Evolutionary conservation across 1,139 yeast genomes (phyloP).

Genomic region (Pichia sp.): DNA sequence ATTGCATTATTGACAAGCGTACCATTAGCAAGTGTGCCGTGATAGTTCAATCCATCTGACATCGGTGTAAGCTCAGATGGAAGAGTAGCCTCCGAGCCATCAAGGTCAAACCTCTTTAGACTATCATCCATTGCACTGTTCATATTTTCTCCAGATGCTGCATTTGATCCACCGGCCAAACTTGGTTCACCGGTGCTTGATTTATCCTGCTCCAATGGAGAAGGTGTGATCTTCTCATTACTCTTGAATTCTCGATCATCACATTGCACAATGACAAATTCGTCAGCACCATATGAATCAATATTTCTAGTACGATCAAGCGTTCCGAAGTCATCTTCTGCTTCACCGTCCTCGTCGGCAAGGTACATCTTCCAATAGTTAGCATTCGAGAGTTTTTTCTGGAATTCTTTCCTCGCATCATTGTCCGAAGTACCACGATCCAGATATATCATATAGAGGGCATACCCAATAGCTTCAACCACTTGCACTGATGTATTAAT

Average conservation of each 20-base stretch:
- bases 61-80: slow-evolving; percentile 18
- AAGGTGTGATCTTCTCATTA: slow-evolving; percentile 43
- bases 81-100: slow-evolving; percentile 11
- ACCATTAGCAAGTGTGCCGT: too few relatives aligned
- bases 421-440: slow-evolving; percentile 11
- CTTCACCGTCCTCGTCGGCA: slow-evolving; percentile 75
- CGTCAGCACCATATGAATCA: slow-evolving; percentile 59
- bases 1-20: too few relatives aligned
- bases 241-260: slow-evolving; percentile 28
- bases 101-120: slow-evolving; percentile 7
- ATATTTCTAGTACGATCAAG: slow-evolving; percentile 49
- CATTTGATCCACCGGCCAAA: too few relatives aligned
- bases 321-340: slow-evolving; percentile 66
- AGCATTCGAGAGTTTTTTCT: slow-evolving; percentile 36
- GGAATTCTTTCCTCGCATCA: slow-evolving; percentile 5
- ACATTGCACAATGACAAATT: slow-evolving; percentile 52
- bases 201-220: slow-evolving; percentile 36
- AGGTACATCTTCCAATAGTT: slow-evolving; percentile 62
- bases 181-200: too few relatives aligned
- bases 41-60: slow-evolving; percentile 11
- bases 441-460: slow-evolving; percentile 33
- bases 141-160: too few relatives aligned
- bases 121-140: background rate
- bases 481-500: slow-evolving; percentile 40
- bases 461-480: slow-evolving; percentile 59